These are phyloP conservation scores for Chamaecrista fasciculata DNA, from an alignment of 306 rosid species.

Conservation along the genomic window DNA sequence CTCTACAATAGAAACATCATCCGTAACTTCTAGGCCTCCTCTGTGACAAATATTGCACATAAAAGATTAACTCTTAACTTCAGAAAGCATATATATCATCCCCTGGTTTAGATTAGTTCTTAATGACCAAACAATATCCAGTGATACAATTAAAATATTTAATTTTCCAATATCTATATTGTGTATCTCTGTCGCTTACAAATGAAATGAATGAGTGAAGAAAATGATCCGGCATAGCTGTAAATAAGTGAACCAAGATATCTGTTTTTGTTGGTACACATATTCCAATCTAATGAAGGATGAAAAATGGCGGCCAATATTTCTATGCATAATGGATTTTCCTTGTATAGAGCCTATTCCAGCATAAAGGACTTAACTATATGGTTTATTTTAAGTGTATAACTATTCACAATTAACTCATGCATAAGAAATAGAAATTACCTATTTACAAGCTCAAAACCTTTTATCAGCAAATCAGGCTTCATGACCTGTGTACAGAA, in stretches of 20 bases:
- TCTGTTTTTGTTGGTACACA: neutral
- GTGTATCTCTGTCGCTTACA: neutral
- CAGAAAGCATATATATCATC: slow-evolving; percentile 8
- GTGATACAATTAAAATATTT: neutral
- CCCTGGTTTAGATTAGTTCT: neutral
- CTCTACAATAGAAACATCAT: slow-evolving; percentile 93
- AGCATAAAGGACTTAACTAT: neutral
- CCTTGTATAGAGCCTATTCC: neutral
- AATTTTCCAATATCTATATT: neutral
- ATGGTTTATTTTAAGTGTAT: slow-evolving; percentile 4
- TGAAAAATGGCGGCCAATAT: neutral
- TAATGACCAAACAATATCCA: neutral
- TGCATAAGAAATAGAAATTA: slow-evolving; percentile 35
- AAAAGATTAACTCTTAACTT: slow-evolving; percentile 24
- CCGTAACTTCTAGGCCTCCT: slow-evolving; percentile 89
- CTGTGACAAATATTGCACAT: slow-evolving; percentile 42
- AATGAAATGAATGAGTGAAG: neutral
- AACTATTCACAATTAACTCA: slow-evolving; percentile 6
- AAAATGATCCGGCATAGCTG: neutral
- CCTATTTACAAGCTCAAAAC: slow-evolving; percentile 93
- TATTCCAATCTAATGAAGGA: neutral
- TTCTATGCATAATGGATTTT: neutral
- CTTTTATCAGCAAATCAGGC: slow-evolving; percentile 80
- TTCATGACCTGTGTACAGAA: slow-evolving; percentile 60
- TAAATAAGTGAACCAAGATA: neutral